Evolutionary conservation across 2,329 filamentous ascomycete genomes (phyloP).

Genomic region (Penicillium expansum): DNA sequence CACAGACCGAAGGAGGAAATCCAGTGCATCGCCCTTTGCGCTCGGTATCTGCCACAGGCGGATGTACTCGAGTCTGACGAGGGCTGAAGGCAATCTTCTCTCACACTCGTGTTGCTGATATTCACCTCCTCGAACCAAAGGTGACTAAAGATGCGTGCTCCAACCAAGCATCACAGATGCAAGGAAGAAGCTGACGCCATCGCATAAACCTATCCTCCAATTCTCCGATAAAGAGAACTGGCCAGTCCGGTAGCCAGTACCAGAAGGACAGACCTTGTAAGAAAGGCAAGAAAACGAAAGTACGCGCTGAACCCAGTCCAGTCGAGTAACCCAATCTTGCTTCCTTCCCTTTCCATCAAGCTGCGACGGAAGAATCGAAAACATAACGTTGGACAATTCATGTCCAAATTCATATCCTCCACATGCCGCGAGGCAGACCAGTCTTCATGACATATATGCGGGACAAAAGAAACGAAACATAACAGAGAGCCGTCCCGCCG

Average conservation of each 20-base stretch:
- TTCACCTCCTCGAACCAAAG: constrained; percentile 9
- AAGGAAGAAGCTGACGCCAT: constrained; percentile 21
- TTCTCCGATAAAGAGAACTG: constrained; percentile 13
- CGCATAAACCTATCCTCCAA: constrained; percentile 22
- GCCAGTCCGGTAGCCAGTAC: constrained; percentile 43
- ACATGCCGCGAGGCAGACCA: constrained; percentile 50
- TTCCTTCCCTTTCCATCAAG: constrained; percentile 6
- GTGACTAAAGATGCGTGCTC: constrained; percentile 16
- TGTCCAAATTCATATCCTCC: constrained; percentile 44
- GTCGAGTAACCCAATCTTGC: constrained; percentile 5
- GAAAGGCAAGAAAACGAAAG: constrained; percentile 12
- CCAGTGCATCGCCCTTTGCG: constrained; percentile 28
- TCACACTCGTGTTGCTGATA: constrained; percentile 2
- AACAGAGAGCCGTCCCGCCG: constrained; percentile 49
- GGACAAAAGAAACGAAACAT: constrained; percentile 38
- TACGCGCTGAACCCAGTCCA: constrained; percentile 19
- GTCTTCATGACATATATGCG: constrained; percentile 49
- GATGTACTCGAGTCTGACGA: constrained; percentile 13
- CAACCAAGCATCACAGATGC: constrained; percentile 39
- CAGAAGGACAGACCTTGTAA: constrained; percentile 38
- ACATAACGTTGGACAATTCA: constrained; percentile 35
- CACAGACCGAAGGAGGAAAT: constrained; percentile 32
- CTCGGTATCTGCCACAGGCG: constrained; percentile 30
- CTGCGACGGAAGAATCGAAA: constrained; percentile 34
- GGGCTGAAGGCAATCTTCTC: background rate